Evolutionary conservation across 331 rosid species (phyloP).

Genomic region (Spiraea crenata): DNA sequence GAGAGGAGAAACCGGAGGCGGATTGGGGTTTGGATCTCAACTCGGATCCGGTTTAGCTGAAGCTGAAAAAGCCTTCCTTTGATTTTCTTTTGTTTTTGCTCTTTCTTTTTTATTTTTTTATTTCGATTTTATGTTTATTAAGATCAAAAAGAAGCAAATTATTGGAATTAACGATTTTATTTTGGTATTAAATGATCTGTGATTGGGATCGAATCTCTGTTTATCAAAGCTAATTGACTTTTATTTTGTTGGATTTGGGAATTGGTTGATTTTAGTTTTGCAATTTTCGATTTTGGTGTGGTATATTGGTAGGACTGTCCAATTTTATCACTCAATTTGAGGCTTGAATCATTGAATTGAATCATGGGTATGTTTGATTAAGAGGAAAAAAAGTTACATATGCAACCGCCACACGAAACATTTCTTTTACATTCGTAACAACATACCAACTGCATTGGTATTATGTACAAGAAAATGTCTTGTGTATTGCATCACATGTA

Average conservation of each 20-base stretch:
- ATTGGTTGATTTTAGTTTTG: neutral
- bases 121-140: neutral
- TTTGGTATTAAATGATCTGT: neutral
- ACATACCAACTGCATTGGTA: too few relatives aligned
- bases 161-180: neutral
- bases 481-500: too few relatives aligned
- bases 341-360: too few relatives aligned
- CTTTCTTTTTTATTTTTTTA: neutral
- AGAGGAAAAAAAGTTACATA: too few relatives aligned
- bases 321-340: neutral
- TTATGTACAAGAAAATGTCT: too few relatives aligned
- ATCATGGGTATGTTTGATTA: too few relatives aligned
- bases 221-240: neutral
- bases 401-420: too few relatives aligned
- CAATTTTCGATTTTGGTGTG: too few relatives aligned
- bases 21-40: conserved; percentile 40
- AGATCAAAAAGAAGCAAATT: neutral
- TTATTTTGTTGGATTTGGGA: neutral
- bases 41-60: conserved; percentile 16
- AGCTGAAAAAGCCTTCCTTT: neutral
- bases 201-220: neutral
- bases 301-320: too few relatives aligned
- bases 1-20: neutral
- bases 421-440: too few relatives aligned
- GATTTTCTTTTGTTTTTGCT: neutral